Conservation (phyloP, 306 rosid genomes). For the Cucurbita pepo region DNA sequence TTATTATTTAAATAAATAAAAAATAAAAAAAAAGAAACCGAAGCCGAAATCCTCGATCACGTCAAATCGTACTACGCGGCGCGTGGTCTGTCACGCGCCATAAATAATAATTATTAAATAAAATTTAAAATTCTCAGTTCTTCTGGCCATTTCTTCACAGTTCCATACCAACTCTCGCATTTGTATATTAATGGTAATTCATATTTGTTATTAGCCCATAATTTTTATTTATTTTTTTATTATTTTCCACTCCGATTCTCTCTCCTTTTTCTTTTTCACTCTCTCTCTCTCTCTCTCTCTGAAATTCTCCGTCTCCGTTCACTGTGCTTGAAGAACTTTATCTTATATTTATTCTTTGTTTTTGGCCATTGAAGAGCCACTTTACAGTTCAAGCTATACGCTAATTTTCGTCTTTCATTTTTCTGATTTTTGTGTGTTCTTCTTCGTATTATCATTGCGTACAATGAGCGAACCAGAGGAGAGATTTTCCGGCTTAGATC, state of each 20-base stretch:
- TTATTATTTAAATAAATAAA: not conserved
- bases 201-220: not conserved
- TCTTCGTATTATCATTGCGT: not conserved
- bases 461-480: conserved; percentile 40
- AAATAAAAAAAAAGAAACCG: not conserved
- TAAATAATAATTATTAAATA: not conserved
- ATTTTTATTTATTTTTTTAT: not conserved
- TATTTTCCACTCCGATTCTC: conserved; percentile 3
- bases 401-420: not conserved
- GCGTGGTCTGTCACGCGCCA: conserved; percentile 3
- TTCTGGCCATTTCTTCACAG: not conserved
- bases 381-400: conserved; percentile 3
- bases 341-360: not conserved
- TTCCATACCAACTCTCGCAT: conserved; percentile 1
- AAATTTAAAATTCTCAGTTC: too few species aligned
- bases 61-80: conserved; percentile 3
- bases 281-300: conserved; percentile 4
- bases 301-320: conserved; percentile 4
- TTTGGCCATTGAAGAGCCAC: not conserved
- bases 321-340: not conserved
- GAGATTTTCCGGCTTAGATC: conserved; percentile 22
- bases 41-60: conserved; percentile 12
- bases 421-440: not conserved
- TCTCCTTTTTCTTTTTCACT: not conserved
- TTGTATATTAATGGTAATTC: conserved; percentile 5